phyloP scores from a whole-genome alignment of 208 protist species.

The Wallacemonas rigidus region DNA sequence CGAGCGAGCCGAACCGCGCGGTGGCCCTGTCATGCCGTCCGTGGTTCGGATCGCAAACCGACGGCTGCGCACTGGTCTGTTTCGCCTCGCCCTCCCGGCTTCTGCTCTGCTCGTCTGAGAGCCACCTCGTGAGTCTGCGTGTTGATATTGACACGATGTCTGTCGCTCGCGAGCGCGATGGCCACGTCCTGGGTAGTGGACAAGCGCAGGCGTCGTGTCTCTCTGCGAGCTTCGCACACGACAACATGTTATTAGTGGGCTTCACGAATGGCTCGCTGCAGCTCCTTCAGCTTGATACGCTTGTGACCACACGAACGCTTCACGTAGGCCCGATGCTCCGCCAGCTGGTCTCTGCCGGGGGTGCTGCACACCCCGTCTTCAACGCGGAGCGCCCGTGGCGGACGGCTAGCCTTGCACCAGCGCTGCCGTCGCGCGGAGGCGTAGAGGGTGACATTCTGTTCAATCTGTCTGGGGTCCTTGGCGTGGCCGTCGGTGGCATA shows the following conservation, averaged over 20 bases:
- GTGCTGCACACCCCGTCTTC: not conserved
- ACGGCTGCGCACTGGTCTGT: conserved; percentile 25
- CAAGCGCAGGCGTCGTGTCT: conserved; percentile 43
- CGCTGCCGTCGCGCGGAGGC: not conserved
- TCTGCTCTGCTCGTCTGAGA: conserved; percentile 29
- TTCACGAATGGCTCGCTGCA: conserved; percentile 61
- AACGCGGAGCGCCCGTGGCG: not conserved
- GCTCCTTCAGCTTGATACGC: conserved; percentile 54
- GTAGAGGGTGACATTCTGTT: not conserved
- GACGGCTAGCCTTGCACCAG: not conserved
- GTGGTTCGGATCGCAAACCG: conserved; percentile 33
- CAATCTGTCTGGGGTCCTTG: conserved; percentile 17
- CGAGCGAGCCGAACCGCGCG: not conserved
- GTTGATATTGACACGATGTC: conserved; percentile 17
- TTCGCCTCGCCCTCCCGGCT: conserved; percentile 33
- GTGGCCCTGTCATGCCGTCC: conserved; percentile 22
- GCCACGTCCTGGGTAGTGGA: conserved; percentile 54
- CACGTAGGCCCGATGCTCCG: conserved; percentile 24
- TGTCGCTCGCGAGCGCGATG: conserved; percentile 53
- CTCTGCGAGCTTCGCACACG: conserved; percentile 30
- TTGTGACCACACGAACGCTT: conserved; percentile 19
- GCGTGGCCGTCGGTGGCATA: conserved; percentile 31
- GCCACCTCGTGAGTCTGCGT: conserved; percentile 45
- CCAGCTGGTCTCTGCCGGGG: conserved; percentile 7
- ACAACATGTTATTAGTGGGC: conserved; percentile 49